These are phyloP conservation scores for Wallacemonas sp. DNA, from an alignment of 208 protist species.

Conservation along the genomic window DNA sequence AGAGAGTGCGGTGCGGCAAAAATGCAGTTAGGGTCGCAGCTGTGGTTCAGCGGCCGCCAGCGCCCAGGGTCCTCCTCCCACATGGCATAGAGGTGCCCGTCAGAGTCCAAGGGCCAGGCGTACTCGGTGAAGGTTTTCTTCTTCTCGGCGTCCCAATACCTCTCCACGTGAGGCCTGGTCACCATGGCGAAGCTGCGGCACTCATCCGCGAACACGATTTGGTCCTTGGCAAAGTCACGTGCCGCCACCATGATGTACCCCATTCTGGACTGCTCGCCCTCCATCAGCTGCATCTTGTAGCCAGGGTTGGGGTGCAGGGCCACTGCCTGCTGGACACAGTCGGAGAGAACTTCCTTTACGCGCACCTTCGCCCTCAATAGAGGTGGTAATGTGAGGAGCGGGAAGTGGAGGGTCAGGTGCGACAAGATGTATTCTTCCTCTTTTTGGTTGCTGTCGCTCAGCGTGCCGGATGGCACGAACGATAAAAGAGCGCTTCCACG, in stretches of 20 bases:
- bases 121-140: constrained; percentile 79
- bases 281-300: constrained; percentile 30
- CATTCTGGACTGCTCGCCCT: constrained; percentile 33
- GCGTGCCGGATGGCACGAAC: constrained; percentile 4
- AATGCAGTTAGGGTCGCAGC: constrained; percentile 83
- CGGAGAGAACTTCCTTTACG: not conserved
- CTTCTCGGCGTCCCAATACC: constrained; percentile 40
- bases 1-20: constrained; percentile 78
- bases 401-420: constrained; percentile 1
- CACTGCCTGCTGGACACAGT: constrained; percentile 17
- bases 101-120: constrained; percentile 84
- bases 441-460: not conserved
- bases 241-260: constrained; percentile 69
- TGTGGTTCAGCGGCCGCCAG: constrained; percentile 89
- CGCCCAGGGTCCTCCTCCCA: constrained; percentile 72
- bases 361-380: not conserved
- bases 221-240: constrained; percentile 37
- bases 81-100: constrained; percentile 85
- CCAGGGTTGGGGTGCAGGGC: constrained; percentile 10
- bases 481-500: constrained; percentile 19
- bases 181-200: constrained; percentile 70
- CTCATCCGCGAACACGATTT: constrained; percentile 81
- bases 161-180: constrained; percentile 61
- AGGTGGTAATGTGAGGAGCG: not conserved
- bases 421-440: not conserved